phyloP scores from a whole-genome alignment of 768 basidiomycete species.

The Albatrellus ellisii region DNA sequence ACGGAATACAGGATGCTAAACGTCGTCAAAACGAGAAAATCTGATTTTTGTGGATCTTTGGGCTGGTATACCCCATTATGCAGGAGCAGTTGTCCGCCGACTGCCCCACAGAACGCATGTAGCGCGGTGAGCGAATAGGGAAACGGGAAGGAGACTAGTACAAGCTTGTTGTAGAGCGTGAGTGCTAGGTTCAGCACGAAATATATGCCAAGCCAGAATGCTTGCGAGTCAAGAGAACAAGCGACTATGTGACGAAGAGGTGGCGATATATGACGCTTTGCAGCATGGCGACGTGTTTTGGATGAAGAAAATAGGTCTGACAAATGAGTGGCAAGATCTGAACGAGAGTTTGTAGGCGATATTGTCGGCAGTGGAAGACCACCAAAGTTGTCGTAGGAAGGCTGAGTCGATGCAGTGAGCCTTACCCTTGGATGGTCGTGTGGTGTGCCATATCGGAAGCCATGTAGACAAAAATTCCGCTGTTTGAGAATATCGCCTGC shows the following conservation, averaged over 20 bases:
- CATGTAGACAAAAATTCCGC: too few relatives aligned
- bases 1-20: conserved; percentile 89
- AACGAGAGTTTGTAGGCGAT: not conserved
- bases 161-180: conserved; percentile 91
- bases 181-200: conserved; percentile 85
- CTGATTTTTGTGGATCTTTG: conserved; percentile 32
- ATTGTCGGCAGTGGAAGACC: conserved; percentile 1
- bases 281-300: not conserved
- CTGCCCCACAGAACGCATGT: conserved; percentile 75
- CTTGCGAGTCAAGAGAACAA: conserved; percentile 5
- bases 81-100: conserved; percentile 64
- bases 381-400: not conserved
- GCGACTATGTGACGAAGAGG: not conserved
- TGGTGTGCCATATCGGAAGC: too few relatives aligned
- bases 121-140: conserved; percentile 92
- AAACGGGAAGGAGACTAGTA: conserved; percentile 87
- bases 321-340: conserved; percentile 16
- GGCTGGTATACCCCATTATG: conserved; percentile 45
- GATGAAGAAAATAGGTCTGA: conserved; percentile 1
- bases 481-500: too few relatives aligned
- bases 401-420: not conserved
- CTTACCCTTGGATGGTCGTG: too few relatives aligned
- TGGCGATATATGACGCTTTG: not conserved
- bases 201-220: conserved; percentile 67
- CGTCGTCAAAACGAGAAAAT: conserved; percentile 51